Evolutionary conservation across 352 stramenopile species (phyloP).

Genomic region (Globisporangium echinulatum): DNA sequence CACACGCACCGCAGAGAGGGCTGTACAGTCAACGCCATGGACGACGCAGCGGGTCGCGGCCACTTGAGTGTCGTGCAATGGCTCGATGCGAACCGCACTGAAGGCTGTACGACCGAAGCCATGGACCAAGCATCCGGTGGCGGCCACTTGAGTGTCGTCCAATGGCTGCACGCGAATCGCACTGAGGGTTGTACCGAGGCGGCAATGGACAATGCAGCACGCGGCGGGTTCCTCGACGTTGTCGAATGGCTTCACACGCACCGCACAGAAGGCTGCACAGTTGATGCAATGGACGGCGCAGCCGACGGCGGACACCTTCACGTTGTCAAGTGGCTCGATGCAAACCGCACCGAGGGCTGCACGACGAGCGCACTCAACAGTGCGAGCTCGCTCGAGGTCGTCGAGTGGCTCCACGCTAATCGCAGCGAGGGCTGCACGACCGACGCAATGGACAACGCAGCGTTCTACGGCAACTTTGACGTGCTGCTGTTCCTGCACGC

Average conservation of each 20-base stretch:
- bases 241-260: slow-evolving; percentile 12
- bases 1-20: slow-evolving; percentile 16
- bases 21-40: slow-evolving; percentile 15
- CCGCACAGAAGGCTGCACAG: slow-evolving; percentile 12
- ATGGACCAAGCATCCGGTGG: slow-evolving; percentile 8
- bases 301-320: slow-evolving; percentile 15
- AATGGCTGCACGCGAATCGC: slow-evolving; percentile 55
- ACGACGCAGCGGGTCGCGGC: slow-evolving; percentile 14
- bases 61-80: slow-evolving; percentile 16
- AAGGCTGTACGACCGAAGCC: slow-evolving; percentile 8
- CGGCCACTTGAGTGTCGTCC: slow-evolving; percentile 17
- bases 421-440: slow-evolving; percentile 16
- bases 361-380: slow-evolving; percentile 13
- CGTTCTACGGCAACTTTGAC: slow-evolving; percentile 22
- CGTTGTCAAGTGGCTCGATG: slow-evolving; percentile 17
- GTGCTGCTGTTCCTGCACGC: slow-evolving; percentile 18
- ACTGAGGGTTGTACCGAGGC: slow-evolving; percentile 40
- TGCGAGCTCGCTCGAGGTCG: slow-evolving; percentile 14
- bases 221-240: slow-evolving; percentile 6
- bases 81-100: slow-evolving; percentile 8
- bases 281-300: slow-evolving; percentile 19
- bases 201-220: slow-evolving; percentile 11
- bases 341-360: slow-evolving; percentile 14
- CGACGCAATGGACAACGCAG: slow-evolving; percentile 24
- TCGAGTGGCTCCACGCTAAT: slow-evolving; percentile 15